Base-by-base conservation (phyloP, 2,329 filamentous ascomycete genomes). In the Tolypocladium endophyticum region DNA sequence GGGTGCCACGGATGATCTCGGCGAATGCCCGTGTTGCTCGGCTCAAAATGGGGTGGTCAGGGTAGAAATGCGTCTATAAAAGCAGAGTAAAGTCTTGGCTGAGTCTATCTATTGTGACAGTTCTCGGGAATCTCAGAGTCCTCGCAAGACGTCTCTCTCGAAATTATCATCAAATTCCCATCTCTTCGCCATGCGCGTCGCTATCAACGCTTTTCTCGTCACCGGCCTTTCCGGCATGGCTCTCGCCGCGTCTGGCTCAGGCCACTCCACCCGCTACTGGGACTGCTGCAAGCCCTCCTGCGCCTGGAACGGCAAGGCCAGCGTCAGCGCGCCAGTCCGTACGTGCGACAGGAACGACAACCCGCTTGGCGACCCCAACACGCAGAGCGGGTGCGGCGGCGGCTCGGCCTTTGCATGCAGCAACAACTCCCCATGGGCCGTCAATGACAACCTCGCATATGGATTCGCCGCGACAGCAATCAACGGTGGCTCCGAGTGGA, bases 261-360 rank as follows among this genome's bases (percentile, higher is more conserved):
- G 69, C 23, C 62, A 63, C 28, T 68, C 67, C 33, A 68, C 64
- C 38, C 68, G 79, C 61, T 82, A 81, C 69, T 82, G 82, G 81
- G 86, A 89, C 70, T 89, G 87, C 76, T 89, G 86, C 76, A 89
- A 90, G 76, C 81, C 85, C 30, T 86, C 83, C 25, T 89, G 86
- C 70, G 77, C 78, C 4, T 84, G 85, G 85, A 69, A 76, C 16
- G 77, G 72, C 58, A 87, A 87, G 70, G 82, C 80, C 18, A 62
- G 75, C 47, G 77, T 84, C 69, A 74, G 72, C 60, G 58, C 65
- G 12, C 79, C 83, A 18, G 80, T 85, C 41, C 71, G 73, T 23
- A 80, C 81, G 41, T 87, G 84, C 71, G 74, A 80, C 67, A 77
- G 74, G 63, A 73, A 78, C 64, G 81, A 86, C 74, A 77, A 78